These are phyloP conservation scores for Hibiscus syriacus DNA, from an alignment of 345 rosid genomes.

Conservation along the genomic window DNA sequence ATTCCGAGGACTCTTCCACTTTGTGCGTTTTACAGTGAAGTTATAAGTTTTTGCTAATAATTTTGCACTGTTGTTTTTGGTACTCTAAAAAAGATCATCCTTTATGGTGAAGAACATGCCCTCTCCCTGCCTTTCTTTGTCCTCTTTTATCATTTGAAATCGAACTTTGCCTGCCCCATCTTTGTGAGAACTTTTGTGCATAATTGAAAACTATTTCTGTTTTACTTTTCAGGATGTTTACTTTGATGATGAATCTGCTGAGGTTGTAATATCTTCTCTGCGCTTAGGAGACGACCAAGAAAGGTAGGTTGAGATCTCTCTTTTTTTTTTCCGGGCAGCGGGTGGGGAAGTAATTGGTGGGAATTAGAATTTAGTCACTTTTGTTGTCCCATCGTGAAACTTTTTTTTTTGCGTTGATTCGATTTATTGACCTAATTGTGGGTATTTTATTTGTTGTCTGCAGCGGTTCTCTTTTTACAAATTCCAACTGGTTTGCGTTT, in stretches of 20 bases:
- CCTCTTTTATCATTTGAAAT: not conserved
- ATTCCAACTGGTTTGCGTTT: conserved; percentile 91
- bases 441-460: conserved; percentile 13
- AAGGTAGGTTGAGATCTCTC: conserved; percentile 36
- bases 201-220: conserved; percentile 11
- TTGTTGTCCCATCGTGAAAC: not conserved
- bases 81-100: not conserved
- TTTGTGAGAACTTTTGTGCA: not conserved
- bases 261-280: conserved; percentile 87
- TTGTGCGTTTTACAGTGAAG: not conserved
- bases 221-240: conserved; percentile 67
- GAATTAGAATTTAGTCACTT: not conserved
- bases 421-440: not conserved
- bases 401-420: not conserved
- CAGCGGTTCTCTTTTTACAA: conserved; percentile 76
- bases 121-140: not conserved
- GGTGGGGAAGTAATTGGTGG: not conserved
- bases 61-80: not conserved
- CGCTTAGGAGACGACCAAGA: conserved; percentile 89
- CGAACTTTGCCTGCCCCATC: not conserved
- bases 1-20: not conserved
- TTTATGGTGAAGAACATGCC: not conserved
- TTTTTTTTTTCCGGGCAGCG: not conserved
- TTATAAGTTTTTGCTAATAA: not conserved
- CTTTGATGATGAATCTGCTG: no score